phyloP scores from a whole-genome alignment of 1,284 basidiomycete genomes.

The Dichomitus squalens region DNA sequence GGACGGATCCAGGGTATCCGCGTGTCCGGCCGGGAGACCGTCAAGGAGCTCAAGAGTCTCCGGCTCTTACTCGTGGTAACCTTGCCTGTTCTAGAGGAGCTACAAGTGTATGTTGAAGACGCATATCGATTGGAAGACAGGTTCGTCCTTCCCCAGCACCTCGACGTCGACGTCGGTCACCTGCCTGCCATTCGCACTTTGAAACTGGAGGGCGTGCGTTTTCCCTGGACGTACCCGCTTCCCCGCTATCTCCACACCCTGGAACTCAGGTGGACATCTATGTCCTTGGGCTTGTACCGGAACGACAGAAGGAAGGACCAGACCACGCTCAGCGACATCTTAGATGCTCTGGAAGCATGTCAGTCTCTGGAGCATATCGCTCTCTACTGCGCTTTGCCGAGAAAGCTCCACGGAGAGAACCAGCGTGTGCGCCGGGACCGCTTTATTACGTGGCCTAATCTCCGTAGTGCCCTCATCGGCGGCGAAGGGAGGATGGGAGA shows the following conservation, averaged over 20 bases:
- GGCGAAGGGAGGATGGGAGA: background rate
- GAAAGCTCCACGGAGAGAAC: background rate
- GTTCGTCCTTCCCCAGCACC: background rate
- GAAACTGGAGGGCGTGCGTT: background rate
- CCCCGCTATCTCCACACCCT: background rate
- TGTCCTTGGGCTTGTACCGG: too few species aligned
- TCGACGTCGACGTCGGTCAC: background rate
- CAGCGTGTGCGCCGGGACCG: background rate
- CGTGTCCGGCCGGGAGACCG: background rate
- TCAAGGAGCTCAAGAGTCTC: background rate
- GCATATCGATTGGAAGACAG: background rate
- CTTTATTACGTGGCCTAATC: background rate
- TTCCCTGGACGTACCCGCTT: background rate
- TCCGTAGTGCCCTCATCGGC: background rate
- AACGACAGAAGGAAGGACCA: too few species aligned
- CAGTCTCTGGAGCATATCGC: background rate
- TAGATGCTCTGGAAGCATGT: background rate
- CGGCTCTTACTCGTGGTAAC: background rate
- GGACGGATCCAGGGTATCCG: background rate
- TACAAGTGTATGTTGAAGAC: background rate
- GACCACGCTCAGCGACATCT: background rate
- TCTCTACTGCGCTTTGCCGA: background rate
- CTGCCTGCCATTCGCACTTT: background rate
- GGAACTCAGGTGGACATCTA: background rate
- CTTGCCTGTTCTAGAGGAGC: background rate